Evolutionary conservation across 345 rosid genomes (phyloP), one percentile per base, ranked within the genome.

Genomic region (Populus deltoides): DNA sequence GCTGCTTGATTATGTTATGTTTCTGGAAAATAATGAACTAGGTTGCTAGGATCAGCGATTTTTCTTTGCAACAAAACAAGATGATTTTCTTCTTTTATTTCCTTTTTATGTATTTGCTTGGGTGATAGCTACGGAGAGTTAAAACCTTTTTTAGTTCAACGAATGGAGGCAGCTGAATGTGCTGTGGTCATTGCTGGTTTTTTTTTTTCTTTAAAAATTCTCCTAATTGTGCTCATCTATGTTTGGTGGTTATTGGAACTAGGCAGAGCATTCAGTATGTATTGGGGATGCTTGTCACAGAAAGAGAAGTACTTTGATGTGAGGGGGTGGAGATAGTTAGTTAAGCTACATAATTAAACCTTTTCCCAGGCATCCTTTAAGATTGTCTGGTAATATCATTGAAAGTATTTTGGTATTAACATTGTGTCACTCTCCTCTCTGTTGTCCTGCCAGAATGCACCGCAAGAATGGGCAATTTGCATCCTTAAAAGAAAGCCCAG

Each of bases 391-490:
- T 24, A 25, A 63, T 63, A 12, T 63, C 67, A 63, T 27, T 63
- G 35, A 5, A 25, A 63, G 29, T 10, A 25, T 63, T 63, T 63
- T 25, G 29, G 35, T 11, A 25, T 13, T 63, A 27, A 12, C 15
- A 61, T 39, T 33, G 61, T 22, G 31, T 10, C 47, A 51, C 45
- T 36, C 66, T 78, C 68, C 71, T 78, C n/a, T 67, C 65, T 78
- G 75, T 79, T 66, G 18, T 85, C 70, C 39, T 82, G 63, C 68
- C 38, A 91, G 94, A 80, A 91, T 91, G 94, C 94, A 88, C 72
- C 89, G 94, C 70, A 91, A 87, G 81, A 89, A 91, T 72, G 94
- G 94, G 75, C 94, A 91, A 83, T 91, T 91, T 89, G 91, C 88
- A 38, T 91, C 94, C 38, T 24, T 85, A 62, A 90, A 87, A 81